Evolutionary conservation across 2,329 filamentous ascomycete genomes (phyloP).

Genomic region (Ceratocystiopsis sp.): DNA sequence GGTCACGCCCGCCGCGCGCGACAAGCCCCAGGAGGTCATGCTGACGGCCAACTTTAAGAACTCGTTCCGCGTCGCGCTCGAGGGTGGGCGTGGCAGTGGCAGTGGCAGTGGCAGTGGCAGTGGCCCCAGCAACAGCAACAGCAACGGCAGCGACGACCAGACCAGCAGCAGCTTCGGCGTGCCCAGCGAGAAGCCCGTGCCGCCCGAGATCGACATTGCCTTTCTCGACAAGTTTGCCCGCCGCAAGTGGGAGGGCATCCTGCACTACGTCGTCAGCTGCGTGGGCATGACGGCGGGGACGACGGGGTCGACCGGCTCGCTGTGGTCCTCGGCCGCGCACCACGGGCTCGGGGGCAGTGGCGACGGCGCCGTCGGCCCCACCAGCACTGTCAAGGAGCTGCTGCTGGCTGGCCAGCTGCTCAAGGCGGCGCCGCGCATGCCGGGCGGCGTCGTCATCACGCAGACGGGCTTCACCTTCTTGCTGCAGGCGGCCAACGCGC

Average conservation of each 20-base stretch:
- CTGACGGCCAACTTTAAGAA: conserved; percentile 69
- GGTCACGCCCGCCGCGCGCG: conserved; percentile 42
- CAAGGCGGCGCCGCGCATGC: conserved; percentile 28
- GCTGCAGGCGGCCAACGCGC: conserved; percentile 85
- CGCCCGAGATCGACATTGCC: conserved; percentile 45
- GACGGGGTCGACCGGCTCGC: conserved; percentile 14
- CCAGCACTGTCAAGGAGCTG: conserved; percentile 68
- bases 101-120: conserved; percentile 33
- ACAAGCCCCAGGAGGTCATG: conserved; percentile 52
- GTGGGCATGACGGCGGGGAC: conserved; percentile 30
- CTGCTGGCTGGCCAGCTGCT: conserved; percentile 70
- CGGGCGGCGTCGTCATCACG: conserved; percentile 54
- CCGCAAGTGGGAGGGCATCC: conserved; percentile 84
- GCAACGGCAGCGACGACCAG: too few species aligned
- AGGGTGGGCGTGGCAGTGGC: conserved; percentile 59
- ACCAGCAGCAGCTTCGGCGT: conserved; percentile 65
- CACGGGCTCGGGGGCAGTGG: conserved; percentile 17
- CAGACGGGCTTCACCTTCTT: conserved; percentile 89
- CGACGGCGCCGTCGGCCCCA: conserved; percentile 33
- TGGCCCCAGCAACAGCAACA: too few species aligned
- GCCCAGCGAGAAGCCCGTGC: conserved; percentile 48
- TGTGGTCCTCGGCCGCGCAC: conserved; percentile 6
- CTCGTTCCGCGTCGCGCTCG: conserved; percentile 72
- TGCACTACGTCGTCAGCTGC: conserved; percentile 85
- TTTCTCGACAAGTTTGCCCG: conserved; percentile 77